Evolutionary conservation across 192 early-diverging fungal genomes (phyloP).

Genomic region (Backusella australiensis): DNA sequence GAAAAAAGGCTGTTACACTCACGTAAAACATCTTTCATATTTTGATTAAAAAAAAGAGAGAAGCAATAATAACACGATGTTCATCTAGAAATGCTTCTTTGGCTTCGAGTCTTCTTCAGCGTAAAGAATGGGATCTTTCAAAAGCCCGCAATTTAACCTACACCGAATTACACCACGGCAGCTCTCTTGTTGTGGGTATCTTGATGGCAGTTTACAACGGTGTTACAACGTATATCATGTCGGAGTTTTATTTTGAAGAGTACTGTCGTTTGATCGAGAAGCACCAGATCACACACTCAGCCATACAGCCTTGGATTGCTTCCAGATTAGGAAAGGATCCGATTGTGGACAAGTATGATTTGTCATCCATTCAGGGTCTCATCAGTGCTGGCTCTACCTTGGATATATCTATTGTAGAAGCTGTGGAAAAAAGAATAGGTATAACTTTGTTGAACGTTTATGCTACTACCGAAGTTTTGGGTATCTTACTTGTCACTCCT

Average conservation of each 20-base stretch:
- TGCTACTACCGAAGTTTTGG: not conserved
- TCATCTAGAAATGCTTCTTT: not conserved
- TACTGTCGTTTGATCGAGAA: slow-evolving; percentile 52
- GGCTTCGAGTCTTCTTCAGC: not conserved
- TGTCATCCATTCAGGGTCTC: slow-evolving; percentile 19
- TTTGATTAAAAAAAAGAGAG: not conserved
- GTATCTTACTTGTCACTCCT: not conserved
- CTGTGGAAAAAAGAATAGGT: not conserved
- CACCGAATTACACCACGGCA: slow-evolving; percentile 1
- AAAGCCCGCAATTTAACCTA: not conserved
- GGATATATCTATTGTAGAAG: not conserved
- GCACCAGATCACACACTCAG: slow-evolving; percentile 55
- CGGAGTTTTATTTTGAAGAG: slow-evolving; percentile 52
- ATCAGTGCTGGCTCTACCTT: not conserved
- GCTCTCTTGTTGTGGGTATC: not conserved
- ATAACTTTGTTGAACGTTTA: not conserved
- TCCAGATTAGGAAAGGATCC: slow-evolving; percentile 50
- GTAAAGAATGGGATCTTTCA: slow-evolving; percentile 1
- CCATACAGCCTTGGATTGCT: slow-evolving; percentile 62
- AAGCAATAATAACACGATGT: not conserved
- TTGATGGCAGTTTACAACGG: not conserved
- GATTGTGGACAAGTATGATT: slow-evolving; percentile 32
- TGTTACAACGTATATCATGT: slow-evolving; percentile 25
- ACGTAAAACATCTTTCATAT: slow-evolving; percentile 16
- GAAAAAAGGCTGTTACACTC: slow-evolving; percentile 17